phyloP scores from a whole-genome alignment of 495 filamentous ascomycete genomes.

The Penicillium steckii region DNA sequence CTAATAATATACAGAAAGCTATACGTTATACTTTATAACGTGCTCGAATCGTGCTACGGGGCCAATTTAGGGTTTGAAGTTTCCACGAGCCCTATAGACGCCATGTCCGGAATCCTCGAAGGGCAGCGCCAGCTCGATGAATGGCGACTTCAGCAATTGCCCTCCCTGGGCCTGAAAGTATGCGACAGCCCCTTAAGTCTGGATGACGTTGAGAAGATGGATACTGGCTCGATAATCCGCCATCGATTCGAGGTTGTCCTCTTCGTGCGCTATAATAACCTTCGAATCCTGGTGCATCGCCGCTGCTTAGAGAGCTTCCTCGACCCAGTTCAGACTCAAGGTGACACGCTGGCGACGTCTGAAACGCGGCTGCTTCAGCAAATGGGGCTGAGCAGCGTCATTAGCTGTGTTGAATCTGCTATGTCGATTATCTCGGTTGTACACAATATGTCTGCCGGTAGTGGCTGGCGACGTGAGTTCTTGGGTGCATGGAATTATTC shows the following conservation, averaged over 20 bases:
- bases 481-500: conserved; percentile 42
- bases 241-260: conserved; percentile 11
- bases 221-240: conserved; percentile 1
- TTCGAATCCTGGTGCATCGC: conserved; percentile 11
- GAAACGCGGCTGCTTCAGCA: not conserved
- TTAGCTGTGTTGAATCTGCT: conserved; percentile 31
- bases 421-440: conserved; percentile 33
- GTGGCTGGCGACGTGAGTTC: conserved; percentile 16
- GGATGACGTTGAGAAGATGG: conserved; percentile 6
- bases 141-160: conserved; percentile 6
- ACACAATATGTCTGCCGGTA: conserved; percentile 20
- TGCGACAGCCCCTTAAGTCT: not conserved
- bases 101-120: conserved; percentile 7
- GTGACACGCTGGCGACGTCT: not conserved
- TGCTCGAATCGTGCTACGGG: conserved; percentile 32
- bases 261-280: conserved; percentile 9
- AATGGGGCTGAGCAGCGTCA: conserved; percentile 1
- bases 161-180: conserved; percentile 8
- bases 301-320: conserved; percentile 9
- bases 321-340: conserved; percentile 7
- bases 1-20: conserved; percentile 5
- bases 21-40: conserved; percentile 20
- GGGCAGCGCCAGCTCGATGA: conserved; percentile 3
- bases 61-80: conserved; percentile 25
- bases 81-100: conserved; percentile 1